Evolutionary conservation across 179 eudicot species (phyloP).

Genomic region (Heliamphora pulchella): DNA sequence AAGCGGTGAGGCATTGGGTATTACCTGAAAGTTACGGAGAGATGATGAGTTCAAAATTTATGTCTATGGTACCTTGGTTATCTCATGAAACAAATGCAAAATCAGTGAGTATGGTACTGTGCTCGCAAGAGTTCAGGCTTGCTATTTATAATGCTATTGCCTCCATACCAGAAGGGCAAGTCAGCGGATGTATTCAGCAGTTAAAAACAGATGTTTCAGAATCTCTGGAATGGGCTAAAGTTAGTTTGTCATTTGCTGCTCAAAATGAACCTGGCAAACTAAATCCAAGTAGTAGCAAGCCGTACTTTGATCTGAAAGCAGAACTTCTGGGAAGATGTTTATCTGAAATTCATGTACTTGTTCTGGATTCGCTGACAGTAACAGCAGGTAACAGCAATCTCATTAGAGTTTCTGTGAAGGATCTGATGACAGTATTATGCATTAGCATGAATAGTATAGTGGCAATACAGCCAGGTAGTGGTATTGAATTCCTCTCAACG

Average conservation of each 20-base stretch:
- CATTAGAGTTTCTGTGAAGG: constrained; percentile 49
- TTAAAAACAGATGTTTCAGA: constrained; percentile 59
- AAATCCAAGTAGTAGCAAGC: constrained; percentile 21
- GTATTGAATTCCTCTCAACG: constrained; percentile 29
- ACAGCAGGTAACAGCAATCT: constrained; percentile 75
- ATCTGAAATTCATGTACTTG: constrained; percentile 55
- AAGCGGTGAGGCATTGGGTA: constrained; percentile 48
- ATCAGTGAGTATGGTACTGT: constrained; percentile 49
- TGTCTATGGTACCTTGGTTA: constrained; percentile 22
- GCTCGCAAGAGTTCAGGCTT: constrained; percentile 59
- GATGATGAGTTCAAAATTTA: constrained; percentile 18
- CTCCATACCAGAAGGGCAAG: constrained; percentile 92
- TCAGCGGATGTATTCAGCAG: constrained; percentile 49
- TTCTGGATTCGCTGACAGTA: constrained; percentile 65
- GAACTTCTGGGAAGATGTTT: constrained; percentile 59
- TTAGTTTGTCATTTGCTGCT: constrained; percentile 24
- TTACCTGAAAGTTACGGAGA: constrained; percentile 29
- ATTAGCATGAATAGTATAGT: constrained; percentile 47
- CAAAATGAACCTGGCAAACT: constrained; percentile 24
- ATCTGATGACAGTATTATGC: constrained; percentile 41
- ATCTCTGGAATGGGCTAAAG: constrained; percentile 69
- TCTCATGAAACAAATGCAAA: constrained; percentile 38
- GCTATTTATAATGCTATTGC: constrained; percentile 58
- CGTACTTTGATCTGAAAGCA: constrained; percentile 32
- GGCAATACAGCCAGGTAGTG: constrained; percentile 28